These are phyloP conservation scores for Thielaviopsis ethacetica DNA, from an alignment of 2,329 filamentous ascomycete species.

Conservation along the genomic window DNA sequence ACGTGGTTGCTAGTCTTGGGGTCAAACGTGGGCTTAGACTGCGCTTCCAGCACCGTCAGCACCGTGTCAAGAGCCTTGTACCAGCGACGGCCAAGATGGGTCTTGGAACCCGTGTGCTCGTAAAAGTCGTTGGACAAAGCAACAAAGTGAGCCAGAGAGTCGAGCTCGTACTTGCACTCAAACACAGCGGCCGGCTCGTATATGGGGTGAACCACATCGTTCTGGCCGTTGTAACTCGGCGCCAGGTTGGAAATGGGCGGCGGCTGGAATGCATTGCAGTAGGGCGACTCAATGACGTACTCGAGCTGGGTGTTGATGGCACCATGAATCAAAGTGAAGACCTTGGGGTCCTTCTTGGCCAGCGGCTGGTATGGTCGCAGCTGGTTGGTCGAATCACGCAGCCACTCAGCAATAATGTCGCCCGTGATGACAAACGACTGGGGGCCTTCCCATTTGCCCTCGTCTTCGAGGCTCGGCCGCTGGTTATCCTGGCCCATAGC, in stretches of 20 bases:
- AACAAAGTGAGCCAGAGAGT: conserved; percentile 85
- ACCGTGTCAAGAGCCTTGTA: conserved; percentile 59
- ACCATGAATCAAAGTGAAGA: conserved; percentile 69
- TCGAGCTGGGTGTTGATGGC: conserved; percentile 94
- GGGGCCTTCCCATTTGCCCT: conserved; percentile 60
- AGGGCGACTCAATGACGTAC: conserved; percentile 85
- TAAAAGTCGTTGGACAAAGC: conserved; percentile 75
- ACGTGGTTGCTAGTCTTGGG: conserved; percentile 44
- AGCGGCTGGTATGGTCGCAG: conserved; percentile 76
- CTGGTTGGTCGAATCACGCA: conserved; percentile 87
- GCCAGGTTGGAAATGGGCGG: conserved; percentile 65
- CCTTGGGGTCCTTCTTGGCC: conserved; percentile 61
- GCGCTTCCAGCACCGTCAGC: conserved; percentile 56
- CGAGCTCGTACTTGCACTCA: conserved; percentile 97
- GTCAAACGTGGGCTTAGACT: conserved; percentile 70
- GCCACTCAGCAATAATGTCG: conserved; percentile 85
- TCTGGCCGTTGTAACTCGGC: conserved; percentile 60
- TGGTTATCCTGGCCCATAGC: conserved; percentile 21
- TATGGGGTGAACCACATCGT: conserved; percentile 67
- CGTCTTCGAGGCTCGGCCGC: conserved; percentile 24
- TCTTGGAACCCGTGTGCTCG: conserved; percentile 57
- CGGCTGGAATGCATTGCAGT: conserved; percentile 97
- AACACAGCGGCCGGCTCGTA: conserved; percentile 81
- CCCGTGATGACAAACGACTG: conserved; percentile 91
- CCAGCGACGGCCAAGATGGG: conserved; percentile 69